Evolutionary conservation across 345 rosid genomes (phyloP).

Genomic region (Populus davidiana): DNA sequence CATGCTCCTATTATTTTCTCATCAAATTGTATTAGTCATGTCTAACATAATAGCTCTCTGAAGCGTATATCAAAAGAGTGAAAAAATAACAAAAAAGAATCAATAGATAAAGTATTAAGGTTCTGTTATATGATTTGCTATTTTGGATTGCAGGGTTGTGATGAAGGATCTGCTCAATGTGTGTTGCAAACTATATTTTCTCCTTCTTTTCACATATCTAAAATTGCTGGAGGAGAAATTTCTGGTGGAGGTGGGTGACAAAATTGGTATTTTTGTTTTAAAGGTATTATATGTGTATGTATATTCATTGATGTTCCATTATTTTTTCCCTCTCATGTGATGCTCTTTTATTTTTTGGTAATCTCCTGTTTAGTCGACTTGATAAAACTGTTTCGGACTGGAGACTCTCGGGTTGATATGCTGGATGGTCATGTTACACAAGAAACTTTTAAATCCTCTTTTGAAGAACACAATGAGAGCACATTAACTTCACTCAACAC

Average conservation of each 20-base stretch:
- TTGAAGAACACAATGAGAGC: conserved; percentile 23
- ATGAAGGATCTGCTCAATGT: conserved; percentile 30
- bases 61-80: neutral
- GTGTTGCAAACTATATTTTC: conserved; percentile 54
- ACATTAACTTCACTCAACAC: conserved; percentile 18
- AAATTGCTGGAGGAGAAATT: conserved; percentile 34
- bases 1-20: neutral
- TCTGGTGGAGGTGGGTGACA: conserved; percentile 40
- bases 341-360: neutral
- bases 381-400: conserved; percentile 27
- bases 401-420: conserved; percentile 25
- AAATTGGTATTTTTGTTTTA: neutral
- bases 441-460: conserved; percentile 25
- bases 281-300: neutral
- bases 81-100: neutral
- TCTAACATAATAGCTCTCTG: neutral
- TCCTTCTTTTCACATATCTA: conserved; percentile 54
- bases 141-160: conserved; percentile 36
- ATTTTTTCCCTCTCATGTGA: neutral
- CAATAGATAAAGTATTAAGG: neutral
- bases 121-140: conserved; percentile 15
- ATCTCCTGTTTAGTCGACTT: conserved; percentile 28
- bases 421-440: conserved; percentile 20
- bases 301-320: neutral
- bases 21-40: neutral